These are phyloP conservation scores for Prinsepia uniflora DNA, from an alignment of 306 rosid genomes.

Conservation along the genomic window DNA sequence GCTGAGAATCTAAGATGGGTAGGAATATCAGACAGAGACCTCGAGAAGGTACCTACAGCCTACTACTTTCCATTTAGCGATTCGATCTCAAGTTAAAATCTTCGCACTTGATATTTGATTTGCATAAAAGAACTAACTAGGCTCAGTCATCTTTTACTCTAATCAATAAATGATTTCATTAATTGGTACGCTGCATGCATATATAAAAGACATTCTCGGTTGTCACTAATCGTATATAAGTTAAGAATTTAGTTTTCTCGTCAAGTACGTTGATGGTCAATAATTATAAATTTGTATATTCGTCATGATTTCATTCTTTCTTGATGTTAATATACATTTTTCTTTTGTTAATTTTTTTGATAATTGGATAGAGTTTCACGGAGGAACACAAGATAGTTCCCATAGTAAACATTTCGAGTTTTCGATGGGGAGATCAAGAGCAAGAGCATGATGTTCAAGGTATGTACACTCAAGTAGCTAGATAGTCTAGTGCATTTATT, in stretches of 20 bases:
- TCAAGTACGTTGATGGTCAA: too few relatives aligned
- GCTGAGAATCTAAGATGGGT: slow-evolving; percentile 86
- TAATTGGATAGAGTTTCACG: slow-evolving; percentile 48
- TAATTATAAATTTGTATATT: too few relatives aligned
- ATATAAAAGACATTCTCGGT: too few relatives aligned
- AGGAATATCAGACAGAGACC: slow-evolving; percentile 63
- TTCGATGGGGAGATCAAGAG: slow-evolving; percentile 39
- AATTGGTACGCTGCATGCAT: too few relatives aligned
- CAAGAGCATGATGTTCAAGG: slow-evolving; percentile 48
- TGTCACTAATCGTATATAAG: too few relatives aligned
- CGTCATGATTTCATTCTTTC: background rate
- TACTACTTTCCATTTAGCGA: background rate
- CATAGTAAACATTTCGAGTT: slow-evolving; percentile 52
- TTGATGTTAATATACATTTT: background rate
- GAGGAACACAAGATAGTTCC: slow-evolving; percentile 73
- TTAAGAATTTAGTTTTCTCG: too few relatives aligned
- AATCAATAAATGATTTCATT: too few relatives aligned
- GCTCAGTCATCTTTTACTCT: too few relatives aligned
- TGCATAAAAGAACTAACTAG: too few relatives aligned
- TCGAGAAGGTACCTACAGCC: slow-evolving; percentile 77
- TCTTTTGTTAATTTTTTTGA: background rate
- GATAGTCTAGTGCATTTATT: background rate
- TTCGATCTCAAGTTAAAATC: background rate
- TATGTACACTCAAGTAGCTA: background rate
- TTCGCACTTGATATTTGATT: background rate